Conservation (phyloP, 2,329 filamentous ascomycete species). For the Verticillium alfalfae region DNA sequence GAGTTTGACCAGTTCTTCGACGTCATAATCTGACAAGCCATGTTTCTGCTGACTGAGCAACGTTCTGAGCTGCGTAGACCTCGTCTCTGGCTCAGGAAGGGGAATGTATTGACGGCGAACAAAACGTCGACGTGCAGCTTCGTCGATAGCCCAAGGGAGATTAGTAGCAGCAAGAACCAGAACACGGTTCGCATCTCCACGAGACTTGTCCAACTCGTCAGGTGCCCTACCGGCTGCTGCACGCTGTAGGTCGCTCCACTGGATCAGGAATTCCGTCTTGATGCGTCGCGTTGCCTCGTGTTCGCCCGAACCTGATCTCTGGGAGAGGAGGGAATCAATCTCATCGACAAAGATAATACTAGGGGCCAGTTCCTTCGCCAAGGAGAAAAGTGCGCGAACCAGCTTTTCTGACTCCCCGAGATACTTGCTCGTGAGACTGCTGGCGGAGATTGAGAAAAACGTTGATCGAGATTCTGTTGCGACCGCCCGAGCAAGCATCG, state of each 20-base stretch:
- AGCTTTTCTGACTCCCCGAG: conserved; percentile 95
- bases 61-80: conserved; percentile 71
- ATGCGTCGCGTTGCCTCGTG: conserved; percentile 90
- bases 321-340: conserved; percentile 88
- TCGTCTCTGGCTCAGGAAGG: conserved; percentile 77
- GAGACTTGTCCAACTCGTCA: conserved; percentile 58
- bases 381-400: conserved; percentile 80
- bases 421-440: conserved; percentile 91
- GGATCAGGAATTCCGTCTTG: conserved; percentile 96
- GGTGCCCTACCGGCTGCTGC: conserved; percentile 82
- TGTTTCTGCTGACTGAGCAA: conserved; percentile 87
- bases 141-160: conserved; percentile 94
- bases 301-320: conserved; percentile 76
- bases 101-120: conserved; percentile 95
- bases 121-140: conserved; percentile 85
- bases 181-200: conserved; percentile 80
- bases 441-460: conserved; percentile 95
- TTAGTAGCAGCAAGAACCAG: conserved; percentile 94
- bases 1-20: conserved; percentile 66
- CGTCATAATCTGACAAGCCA: conserved; percentile 64
- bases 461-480: conserved; percentile 92
- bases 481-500: conserved; percentile 91
- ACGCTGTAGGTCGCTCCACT: conserved; percentile 91
- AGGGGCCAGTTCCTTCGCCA: conserved; percentile 85
- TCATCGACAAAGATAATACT: conserved; percentile 99